Percentiles rank a stretch among this genome's conserved stretches.
Evolutionary conservation across 225 moss, liverwort and hornwort genomes (phyloP).

Genomic region (Ulota crispa): DNA sequence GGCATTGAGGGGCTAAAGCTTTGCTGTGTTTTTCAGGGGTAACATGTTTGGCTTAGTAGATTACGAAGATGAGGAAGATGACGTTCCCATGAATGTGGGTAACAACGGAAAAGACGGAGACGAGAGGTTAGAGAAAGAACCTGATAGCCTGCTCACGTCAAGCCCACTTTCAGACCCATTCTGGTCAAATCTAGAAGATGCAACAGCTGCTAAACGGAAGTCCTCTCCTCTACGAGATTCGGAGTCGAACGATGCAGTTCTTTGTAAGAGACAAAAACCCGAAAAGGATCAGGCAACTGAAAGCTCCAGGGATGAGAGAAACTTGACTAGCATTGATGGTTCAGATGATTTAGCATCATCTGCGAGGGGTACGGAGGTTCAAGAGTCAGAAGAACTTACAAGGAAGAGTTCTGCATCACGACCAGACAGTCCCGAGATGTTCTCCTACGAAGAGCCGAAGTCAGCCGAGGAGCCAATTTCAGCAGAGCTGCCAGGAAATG

Average conservation of each 20-base stretch:
- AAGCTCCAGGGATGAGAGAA: conserved; percentile 34
- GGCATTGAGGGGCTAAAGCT: conserved; percentile 21
- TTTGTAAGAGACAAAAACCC: conserved; percentile 69
- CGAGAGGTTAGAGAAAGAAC: conserved; percentile 49
- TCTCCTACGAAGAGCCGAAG: conserved; percentile 16
- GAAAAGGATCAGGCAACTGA: conserved; percentile 37
- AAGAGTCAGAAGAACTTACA: conserved; percentile 21
- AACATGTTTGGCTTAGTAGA: conserved; percentile 81
- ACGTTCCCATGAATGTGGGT: conserved; percentile 54
- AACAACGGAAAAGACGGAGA: conserved; percentile 56
- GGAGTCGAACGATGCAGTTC: conserved; percentile 43
- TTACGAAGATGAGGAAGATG: conserved; percentile 94
- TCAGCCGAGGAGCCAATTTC: conserved; percentile 25
- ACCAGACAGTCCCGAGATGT: conserved; percentile 22
- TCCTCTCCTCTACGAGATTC: conserved; percentile 42
- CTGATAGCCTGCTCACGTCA: conserved; percentile 53
- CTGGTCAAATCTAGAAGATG: conserved; percentile 78
- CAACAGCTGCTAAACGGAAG: conserved; percentile 68
- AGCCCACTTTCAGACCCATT: conserved; percentile 73
- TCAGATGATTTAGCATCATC: conserved; percentile 17
- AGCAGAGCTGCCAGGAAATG: conserved; percentile 28
- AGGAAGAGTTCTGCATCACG: conserved; percentile 24
- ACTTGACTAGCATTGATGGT: conserved; percentile 35
- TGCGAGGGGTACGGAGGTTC: conserved; percentile 14
- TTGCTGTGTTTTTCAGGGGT: conserved; percentile 55